Evolutionary conservation across 257 asterid genomes (phyloP).

Genomic region (Solanum paucissectum): DNA sequence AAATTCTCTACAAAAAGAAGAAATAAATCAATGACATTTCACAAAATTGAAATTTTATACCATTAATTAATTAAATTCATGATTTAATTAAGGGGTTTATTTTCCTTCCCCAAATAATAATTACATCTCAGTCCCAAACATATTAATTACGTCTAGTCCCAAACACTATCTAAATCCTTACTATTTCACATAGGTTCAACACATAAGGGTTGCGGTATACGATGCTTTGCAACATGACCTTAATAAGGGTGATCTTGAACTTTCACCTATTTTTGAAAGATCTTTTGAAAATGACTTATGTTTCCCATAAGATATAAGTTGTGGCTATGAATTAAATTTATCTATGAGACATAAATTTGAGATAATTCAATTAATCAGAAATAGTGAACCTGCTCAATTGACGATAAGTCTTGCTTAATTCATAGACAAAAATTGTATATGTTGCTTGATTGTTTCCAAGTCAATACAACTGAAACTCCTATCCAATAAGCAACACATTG

Average conservation of each 20-base stretch:
- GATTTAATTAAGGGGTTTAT: neutral
- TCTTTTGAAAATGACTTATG: neutral
- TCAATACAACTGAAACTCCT: no score
- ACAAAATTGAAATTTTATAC: neutral
- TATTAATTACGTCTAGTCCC: neutral
- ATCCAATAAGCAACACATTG: no score
- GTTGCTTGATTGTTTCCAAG: neutral
- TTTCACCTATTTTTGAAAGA: neutral
- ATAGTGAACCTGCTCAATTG: no score
- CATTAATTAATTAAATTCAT: neutral
- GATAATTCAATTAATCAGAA: neutral
- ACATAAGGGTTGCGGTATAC: neutral
- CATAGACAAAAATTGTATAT: no score
- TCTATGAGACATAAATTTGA: neutral
- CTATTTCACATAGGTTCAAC: neutral
- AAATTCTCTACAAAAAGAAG: slow-evolving; percentile 35
- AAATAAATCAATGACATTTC: neutral
- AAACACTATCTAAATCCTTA: neutral
- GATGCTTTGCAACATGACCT: neutral
- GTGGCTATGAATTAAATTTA: neutral
- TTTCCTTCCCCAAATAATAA: neutral
- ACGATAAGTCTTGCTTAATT: no score
- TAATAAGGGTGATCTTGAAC: neutral
- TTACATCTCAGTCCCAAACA: neutral
- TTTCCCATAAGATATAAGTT: neutral